These are phyloP conservation scores for Galium porrigens DNA, from an alignment of 305 asterid species.

Conservation along the genomic window DNA sequence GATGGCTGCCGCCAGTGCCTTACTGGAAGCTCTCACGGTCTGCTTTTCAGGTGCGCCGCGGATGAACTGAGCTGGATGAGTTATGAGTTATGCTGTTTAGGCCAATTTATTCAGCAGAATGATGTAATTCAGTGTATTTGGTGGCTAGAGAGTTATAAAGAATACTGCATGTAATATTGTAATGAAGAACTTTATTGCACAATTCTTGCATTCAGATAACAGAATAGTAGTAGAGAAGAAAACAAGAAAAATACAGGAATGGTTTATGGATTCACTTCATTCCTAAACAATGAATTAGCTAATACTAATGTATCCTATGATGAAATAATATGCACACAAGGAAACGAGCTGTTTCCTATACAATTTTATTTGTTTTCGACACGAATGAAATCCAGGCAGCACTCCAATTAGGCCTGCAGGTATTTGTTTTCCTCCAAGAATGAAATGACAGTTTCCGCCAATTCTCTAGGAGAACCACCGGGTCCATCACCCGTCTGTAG, in stretches of 20 bases:
- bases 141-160: too few species aligned
- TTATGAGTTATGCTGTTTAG: too few species aligned
- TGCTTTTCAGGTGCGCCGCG: background rate
- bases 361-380: background rate
- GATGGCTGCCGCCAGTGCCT: background rate
- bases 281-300: background rate
- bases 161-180: too few species aligned
- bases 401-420: slow-evolving; percentile 33
- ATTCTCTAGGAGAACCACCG: slow-evolving; percentile 43
- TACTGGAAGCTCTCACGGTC: slow-evolving; percentile 6
- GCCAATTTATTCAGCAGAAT: too few species aligned
- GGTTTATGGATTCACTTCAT: background rate
- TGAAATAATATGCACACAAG: slow-evolving; percentile 2
- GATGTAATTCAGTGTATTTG: too few species aligned
- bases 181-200: background rate
- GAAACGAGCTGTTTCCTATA: slow-evolving; percentile 14
- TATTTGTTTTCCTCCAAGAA: slow-evolving; percentile 58
- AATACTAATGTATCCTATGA: background rate
- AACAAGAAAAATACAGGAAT: background rate
- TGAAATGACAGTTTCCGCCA: slow-evolving; percentile 54
- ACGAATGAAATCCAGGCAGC: background rate
- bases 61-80: background rate
- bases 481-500: slow-evolving; percentile 41
- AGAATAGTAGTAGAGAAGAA: background rate
- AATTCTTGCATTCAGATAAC: background rate